Base-by-base conservation (phyloP, 495 filamentous ascomycete genomes). In the Xylaria grammica region DNA sequence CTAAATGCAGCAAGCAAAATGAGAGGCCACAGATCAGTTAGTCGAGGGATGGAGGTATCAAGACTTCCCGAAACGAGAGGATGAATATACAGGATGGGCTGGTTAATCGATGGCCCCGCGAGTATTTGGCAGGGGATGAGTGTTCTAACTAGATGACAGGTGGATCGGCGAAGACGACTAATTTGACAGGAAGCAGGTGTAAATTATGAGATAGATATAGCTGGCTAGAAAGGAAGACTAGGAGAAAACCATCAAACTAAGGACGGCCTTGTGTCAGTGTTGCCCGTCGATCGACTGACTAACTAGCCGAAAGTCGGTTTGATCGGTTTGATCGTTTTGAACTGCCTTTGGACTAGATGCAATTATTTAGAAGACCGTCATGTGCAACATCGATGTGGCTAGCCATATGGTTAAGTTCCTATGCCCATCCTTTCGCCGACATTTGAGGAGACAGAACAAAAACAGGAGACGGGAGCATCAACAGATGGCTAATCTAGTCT, bases 261-360 rank as follows among this genome's bases (percentile, higher is more conserved):
- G 29, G 22, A 42, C 10, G 36, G 51, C 10, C 51, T 22, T 3
- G 20, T 6, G 19, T 30, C 30, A 34, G 38, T 38, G 36, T 45
- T 58, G 36, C 38, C 26, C 36, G n/a, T 58, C 36, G 53, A 40
- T 40, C 36, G 53, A 56, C 53, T 54, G 51, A 36, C n/a, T 56
- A 56, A 56, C 40, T 56, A 34, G 34, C 53, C 53, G 40, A 56
- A 40, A 15, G 34, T 27, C 34, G 53, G n/a, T n/a, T n/a, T n/a
- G n/a, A n/a, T n/a, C n/a, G n/a, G n/a, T n/a, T n/a, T n/a, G n/a
- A n/a, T n/a, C n/a, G n/a, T n/a, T n/a, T 27, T 26, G 34, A 19
- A 56, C 13, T 20, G 13, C 53, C 53, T 24, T 27, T 42, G 34
- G 32, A 38, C 34, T 34, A 13, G 30, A 45, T 44, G 24, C 27